Evolutionary conservation across 163 green algal genomes (phyloP).

Genomic region (Picocystis sp.): DNA sequence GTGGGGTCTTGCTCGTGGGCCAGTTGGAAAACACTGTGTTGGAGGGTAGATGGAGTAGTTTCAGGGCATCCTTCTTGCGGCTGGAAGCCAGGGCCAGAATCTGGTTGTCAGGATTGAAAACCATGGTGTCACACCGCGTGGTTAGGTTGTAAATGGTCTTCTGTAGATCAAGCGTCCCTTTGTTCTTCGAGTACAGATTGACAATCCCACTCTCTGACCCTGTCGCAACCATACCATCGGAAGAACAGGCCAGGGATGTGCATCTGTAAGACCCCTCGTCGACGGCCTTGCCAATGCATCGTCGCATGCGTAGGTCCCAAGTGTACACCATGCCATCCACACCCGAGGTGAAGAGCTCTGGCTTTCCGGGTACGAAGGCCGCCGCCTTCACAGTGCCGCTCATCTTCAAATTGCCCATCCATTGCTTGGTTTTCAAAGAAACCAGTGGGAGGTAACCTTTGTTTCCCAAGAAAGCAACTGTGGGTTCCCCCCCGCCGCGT

Average conservation of each 20-base stretch:
- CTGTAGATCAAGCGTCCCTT: background rate
- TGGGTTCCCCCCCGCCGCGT: conserved; percentile 14
- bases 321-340: conserved; percentile 66
- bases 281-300: conserved; percentile 42
- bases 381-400: conserved; percentile 40
- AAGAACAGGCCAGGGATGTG: conserved; percentile 39
- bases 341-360: conserved; percentile 34
- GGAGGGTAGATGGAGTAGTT: conserved; percentile 65
- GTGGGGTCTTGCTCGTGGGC: conserved; percentile 59
- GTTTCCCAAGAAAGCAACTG: conserved; percentile 60
- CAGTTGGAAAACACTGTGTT: conserved; percentile 80
- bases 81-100: conserved; percentile 63
- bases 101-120: conserved; percentile 62
- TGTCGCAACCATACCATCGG: conserved; percentile 40
- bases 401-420: conserved; percentile 64
- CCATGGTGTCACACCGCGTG: conserved; percentile 61
- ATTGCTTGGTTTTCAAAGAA: conserved; percentile 47
- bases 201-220: conserved; percentile 50
- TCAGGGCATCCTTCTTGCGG: conserved; percentile 70
- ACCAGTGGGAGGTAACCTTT: conserved; percentile 51
- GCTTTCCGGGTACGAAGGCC: conserved; percentile 29
- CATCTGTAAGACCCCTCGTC: conserved; percentile 58
- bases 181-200: conserved; percentile 45
- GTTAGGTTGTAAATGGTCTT: conserved; percentile 66
- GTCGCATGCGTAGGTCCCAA: conserved; percentile 77